Evolutionary conservation across 1,284 basidiomycete genomes (phyloP), one percentile per base, ranked within the genome.

Genomic region (Inonotus hispidus): DNA sequence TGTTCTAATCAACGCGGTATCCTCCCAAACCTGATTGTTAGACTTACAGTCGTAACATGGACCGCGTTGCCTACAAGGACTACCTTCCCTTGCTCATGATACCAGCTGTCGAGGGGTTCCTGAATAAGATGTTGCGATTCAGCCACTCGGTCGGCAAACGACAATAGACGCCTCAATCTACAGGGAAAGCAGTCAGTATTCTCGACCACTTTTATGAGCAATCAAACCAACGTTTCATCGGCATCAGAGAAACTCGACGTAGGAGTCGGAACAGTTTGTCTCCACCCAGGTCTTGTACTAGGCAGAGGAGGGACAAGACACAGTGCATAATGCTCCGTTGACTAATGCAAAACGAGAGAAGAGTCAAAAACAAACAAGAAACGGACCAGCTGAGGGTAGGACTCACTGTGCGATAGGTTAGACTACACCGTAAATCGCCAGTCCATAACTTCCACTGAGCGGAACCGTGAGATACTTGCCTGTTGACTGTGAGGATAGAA

Each of bases 61-160:
- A 79, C 78, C 1, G 80, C 75, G 61, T 81, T 79, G 32, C 81
- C 81, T 32, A 82, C 67, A 8, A 82, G 69, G 1, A 82, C 73
- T 57, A 78, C 70, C 61, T 72, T 72, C 1, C 72, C 69, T 35
- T 71, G 72, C 0, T 74, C 66, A 62, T 83, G 78, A 0, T 81
- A 79, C 85, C 85, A 87, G 19, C 82, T 76, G 16, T 60, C 53
- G 27, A 60, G n/a, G 11, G 43, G 54, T 19, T 46, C 47, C 25
- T 56, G 58, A 8, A 60, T 21, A 27, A 57, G 27, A 50, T 63
- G 53, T 21, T 56, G 53, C n/a, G 46, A 52, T 45, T 56, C 56
- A 21, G 50, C 53, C 14, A 29, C 58, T 25, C 35, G 27, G 32
- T 52, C 53, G 6, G 13, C 29, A 16, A 60, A 25, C 2, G 53